These are phyloP conservation scores for Verbascum thapsus DNA, from an alignment of 257 asterid genomes.

Conservation along the genomic window DNA sequence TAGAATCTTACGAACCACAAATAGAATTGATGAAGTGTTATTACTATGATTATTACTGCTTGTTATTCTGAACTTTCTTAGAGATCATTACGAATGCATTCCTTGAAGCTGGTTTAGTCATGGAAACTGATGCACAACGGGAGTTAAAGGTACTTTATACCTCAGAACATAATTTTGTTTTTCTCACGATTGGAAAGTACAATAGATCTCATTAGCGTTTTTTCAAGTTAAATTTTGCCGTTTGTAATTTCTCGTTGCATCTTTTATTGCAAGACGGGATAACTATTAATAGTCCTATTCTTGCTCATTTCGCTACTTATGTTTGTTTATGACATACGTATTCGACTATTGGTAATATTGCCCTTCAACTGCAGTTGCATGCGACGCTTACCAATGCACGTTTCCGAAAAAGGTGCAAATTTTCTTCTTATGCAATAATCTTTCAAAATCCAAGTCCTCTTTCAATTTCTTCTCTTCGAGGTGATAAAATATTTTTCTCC, in stretches of 20 bases:
- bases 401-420: slow-evolving; percentile 65
- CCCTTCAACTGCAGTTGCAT: slow-evolving; percentile 75
- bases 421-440: slow-evolving; percentile 5
- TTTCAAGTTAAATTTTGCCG: too few species aligned
- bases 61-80: slow-evolving; percentile 62
- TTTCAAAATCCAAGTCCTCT: too few species aligned
- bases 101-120: slow-evolving; percentile 82
- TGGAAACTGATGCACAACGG: slow-evolving; percentile 60
- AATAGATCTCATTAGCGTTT: too few species aligned
- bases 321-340: neutral
- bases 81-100: slow-evolving; percentile 89
- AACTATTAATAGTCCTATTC: too few species aligned
- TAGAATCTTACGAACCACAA: too few species aligned
- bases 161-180: too few species aligned
- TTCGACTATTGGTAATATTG: slow-evolving; percentile 28
- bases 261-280: too few species aligned
- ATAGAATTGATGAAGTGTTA: slow-evolving; percentile 19
- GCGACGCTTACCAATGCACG: slow-evolving; percentile 90
- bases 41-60: slow-evolving; percentile 25
- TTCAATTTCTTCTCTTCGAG: too few species aligned
- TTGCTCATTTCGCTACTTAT: too few species aligned
- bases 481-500: too few species aligned
- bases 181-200: too few species aligned
- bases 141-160: slow-evolving; percentile 61
- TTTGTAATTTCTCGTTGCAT: too few species aligned